Conservation (phyloP, 768 basidiomycete genomes). For the Boletus barrowsii region DNA sequence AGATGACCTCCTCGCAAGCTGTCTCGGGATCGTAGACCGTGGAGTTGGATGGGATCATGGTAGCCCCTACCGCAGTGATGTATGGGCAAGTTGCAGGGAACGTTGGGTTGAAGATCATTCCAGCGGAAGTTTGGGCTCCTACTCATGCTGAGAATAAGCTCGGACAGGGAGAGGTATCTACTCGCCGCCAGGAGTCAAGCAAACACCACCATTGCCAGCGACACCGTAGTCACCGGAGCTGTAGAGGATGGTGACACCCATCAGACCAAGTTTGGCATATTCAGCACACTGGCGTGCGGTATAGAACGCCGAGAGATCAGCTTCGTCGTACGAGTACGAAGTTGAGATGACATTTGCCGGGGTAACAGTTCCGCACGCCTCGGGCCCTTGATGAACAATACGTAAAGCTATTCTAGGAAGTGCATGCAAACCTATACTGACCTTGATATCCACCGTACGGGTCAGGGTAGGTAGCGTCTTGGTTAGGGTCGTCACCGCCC, state of each 20-base stretch:
- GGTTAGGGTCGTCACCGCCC: conserved; percentile 32
- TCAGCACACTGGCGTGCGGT: conserved; percentile 42
- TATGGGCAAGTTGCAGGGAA: conserved; percentile 51
- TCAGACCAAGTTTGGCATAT: conserved; percentile 43
- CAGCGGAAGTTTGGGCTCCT: conserved; percentile 32
- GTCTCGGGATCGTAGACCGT: conserved; percentile 48
- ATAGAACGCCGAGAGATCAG: conserved; percentile 33
- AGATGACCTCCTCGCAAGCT: conserved; percentile 42
- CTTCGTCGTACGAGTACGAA: conserved; percentile 40
- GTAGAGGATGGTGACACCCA: conserved; percentile 43
- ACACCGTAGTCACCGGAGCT: conserved; percentile 46
- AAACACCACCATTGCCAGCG: conserved; percentile 28
- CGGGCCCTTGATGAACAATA: conserved; percentile 17
- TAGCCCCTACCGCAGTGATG: conserved; percentile 50
- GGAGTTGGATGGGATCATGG: conserved; percentile 39
- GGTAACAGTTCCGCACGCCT: conserved; percentile 36
- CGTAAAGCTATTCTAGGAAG: background rate
- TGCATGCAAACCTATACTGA: background rate
- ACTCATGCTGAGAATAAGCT: too few species aligned
- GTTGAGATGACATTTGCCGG: conserved; percentile 41
- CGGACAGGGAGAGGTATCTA: too few species aligned
- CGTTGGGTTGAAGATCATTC: conserved; percentile 49
- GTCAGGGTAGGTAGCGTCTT: conserved; percentile 30
- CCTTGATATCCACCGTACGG: conserved; percentile 24
- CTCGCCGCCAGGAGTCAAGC: background rate